Base-by-base conservation (phyloP, 106 monocot genomes). In the Dactylorhiza incarnata region DNA sequence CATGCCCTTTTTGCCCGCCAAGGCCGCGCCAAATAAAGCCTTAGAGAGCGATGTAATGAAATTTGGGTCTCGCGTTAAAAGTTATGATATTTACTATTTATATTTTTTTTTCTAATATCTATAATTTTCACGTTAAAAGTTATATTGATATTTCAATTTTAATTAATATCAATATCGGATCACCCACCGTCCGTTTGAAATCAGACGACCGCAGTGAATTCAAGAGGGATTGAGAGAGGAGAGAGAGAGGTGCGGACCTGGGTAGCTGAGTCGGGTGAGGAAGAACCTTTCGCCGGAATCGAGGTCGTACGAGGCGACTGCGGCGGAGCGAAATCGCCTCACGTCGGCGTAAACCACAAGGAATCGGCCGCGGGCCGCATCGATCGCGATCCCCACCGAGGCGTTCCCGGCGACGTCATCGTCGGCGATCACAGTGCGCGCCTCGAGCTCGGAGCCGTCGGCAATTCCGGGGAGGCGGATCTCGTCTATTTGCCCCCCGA, bases 331-430 rank as follows among this genome's bases (percentile, higher is more conserved):
- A 22, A 61, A 50, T 66, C 84, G 14, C 24, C 68, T 10, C 11
- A 51, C 9, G 48, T 97, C 96, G 45, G 84, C 81, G 78, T 87
- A 97, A 20, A 85, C 87, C 25, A 97, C 96, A 54, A 97, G 69
- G n/a, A 91, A 44, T 53, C 93, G 45, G 8, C 79, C 55, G 26
- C 93, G 78, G 47, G 44, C 29, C 75, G 46, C 49, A 63, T 97
- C 96, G 46, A 97, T 56, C 16, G 43, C 20, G 55, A 97, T 56
- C 52, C 96, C 96, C 56, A 89, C 22, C 50, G 96, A 89, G 49
- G 70, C 43, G 81, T 91, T 89, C 25, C 96, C 96, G 14, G 82
- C 83, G 55, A 87, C 82, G 67, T 83, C 87, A 6, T 74, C 75
- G 50, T 97, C 96, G 51, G n/a, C 26, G 37, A 97, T 11, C 43